Base-by-base conservation (phyloP, 768 basidiomycete genomes). In the Tephrocybe sp. region DNA sequence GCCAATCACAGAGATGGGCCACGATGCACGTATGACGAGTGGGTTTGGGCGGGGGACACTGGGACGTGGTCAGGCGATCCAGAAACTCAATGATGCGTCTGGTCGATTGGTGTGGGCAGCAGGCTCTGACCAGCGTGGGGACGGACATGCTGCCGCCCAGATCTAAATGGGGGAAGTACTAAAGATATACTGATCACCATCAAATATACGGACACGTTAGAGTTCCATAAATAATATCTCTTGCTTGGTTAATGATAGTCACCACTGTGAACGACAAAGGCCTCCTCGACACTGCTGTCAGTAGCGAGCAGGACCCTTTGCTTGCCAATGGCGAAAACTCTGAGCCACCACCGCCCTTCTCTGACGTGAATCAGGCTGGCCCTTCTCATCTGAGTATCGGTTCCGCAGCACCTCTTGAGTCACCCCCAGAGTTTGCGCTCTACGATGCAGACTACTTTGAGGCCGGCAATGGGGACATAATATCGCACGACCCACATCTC, bases 101-200 rank as follows among this genome's bases (percentile, higher is more conserved):
- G 90, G 91, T 12, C 74, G 70, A 65, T 72, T 78, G n/a, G 88
- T 95, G 4, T 98, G 97, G 97, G 94, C 90, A 1, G 96, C 91
- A 20, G 96, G 95, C 5, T 93, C 89, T 3, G 97, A 99, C 67
- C 82, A 81, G 50, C 81, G 94, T 30, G 89, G 80, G 15, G 94
- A 96, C 66, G 94, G 94, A 12, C 88, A 92, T 62, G 95, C 93
- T 30, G 83, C 80, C 17, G 83, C 86, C 15, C 92, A 97, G 63
- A 92, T 95, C 47, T 94, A 67, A 53, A 41, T 49, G n/a, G 38
- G 46, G 40, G n/a, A 49, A 36, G 14, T 42, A 34, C 28, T 30
- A 30, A 37, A 17, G 5, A 15, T 32, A 32, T 5, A 34, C 14
- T 33, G 12, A 25, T 28, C 9, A 26, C 14, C 6, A 32, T 2